Evolutionary conservation across 441 rosid genomes (phyloP), one percentile per base, ranked within the genome.

Genomic region (Populus hybrid): DNA sequence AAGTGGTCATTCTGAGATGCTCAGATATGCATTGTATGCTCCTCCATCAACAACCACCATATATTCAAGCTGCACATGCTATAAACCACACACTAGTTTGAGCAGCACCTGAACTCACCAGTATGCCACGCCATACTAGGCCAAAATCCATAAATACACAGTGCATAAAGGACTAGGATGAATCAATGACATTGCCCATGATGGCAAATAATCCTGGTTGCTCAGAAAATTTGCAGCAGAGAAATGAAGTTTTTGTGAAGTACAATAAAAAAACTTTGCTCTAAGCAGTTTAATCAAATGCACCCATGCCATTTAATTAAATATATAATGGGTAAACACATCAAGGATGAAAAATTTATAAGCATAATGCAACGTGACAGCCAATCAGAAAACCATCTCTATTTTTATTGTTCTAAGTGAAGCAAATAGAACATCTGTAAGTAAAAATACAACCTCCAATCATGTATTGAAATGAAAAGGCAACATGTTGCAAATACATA

Each of bases 401-500:
- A 50, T 50, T 50, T 16, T 28, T 28, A 50, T 50, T 50, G 59
- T 50, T 50, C 59, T 14, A 50, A 14, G 59, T 14, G 59, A 50
- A 50, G 59, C 59, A 50, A 1, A 50, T 50, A 50, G 57, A 50
- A 14, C 1, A 28, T 1, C 59, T 1, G 59, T 5, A 16, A 0
- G n/a, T 1, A 50, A 50, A 50, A 16, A 14, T 18, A 50, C 8
- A 6, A 50, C 20, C 59, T 50, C 59, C 59, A 50, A 50, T 50
- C 35, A 30, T 36, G 21, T 26, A 36, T 50, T 2, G n/a, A 8
- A 67, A 38, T 30, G 21, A 23, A 10, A 10, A 8, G 24, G 2
- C 42, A 21, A 8, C 30, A 21, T 30, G 73, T 59, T 38, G 34
- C 24, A 57, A 18, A 20, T 12, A 81, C 95, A 67, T 89, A 92